A percentile compares a stretch with the other conserved stretches of the same genome.
phyloP scores from a whole-genome alignment of 768 basidiomycete genomes.

The Stropharia rugosoannulata region DNA sequence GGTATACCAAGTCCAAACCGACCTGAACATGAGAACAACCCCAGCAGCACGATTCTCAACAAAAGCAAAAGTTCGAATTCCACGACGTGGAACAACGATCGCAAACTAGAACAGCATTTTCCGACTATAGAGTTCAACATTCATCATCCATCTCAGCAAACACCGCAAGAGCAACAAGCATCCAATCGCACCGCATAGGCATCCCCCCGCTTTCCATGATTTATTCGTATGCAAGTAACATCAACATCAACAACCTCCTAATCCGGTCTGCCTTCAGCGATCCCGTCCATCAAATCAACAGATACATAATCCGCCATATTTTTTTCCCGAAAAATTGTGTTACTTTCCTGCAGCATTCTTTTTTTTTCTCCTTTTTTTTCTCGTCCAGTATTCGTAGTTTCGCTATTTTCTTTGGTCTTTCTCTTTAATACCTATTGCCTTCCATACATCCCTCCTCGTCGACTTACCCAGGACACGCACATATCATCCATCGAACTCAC shows the following conservation, averaged over 20 bases:
- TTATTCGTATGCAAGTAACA: neutral
- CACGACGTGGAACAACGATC: neutral
- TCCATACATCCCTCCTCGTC: neutral
- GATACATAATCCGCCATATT: neutral
- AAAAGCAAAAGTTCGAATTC: neutral
- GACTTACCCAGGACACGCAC: neutral
- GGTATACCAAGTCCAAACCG: constrained; percentile 27
- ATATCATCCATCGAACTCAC: neutral
- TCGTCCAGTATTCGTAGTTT: neutral
- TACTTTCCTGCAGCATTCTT: too few relatives aligned
- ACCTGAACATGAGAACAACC: neutral
- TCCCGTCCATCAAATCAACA: neutral
- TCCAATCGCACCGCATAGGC: too few relatives aligned
- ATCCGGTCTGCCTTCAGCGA: too few relatives aligned
- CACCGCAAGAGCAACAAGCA: too few relatives aligned
- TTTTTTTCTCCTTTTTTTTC: constrained; percentile 1
- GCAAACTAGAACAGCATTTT: constrained; percentile 5
- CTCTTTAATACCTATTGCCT: neutral
- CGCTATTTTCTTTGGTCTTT: neutral
- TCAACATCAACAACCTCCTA: too few relatives aligned
- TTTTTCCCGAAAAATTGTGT: neutral
- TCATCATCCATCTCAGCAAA: neutral
- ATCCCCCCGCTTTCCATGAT: neutral
- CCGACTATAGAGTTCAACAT: neutral
- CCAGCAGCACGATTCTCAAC: neutral